Conservation (phyloP, 192 early-diverging fungal genomes). For the Podila verticillata region DNA sequence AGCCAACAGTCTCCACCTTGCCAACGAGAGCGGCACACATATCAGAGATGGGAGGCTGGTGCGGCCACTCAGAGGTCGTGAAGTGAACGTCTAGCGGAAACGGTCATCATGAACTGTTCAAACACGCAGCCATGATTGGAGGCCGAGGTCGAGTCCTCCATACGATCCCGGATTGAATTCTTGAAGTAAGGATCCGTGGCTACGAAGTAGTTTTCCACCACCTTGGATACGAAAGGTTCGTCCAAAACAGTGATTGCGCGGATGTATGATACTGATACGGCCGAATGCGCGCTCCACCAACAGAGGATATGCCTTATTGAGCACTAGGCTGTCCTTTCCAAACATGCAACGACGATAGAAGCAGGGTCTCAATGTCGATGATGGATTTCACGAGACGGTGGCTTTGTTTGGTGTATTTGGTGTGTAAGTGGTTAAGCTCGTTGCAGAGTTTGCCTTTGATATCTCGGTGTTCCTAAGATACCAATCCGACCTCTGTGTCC, state of each 20-base stretch:
- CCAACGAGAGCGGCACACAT: background rate
- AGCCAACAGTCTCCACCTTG: slow-evolving; percentile 28
- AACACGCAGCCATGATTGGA: slow-evolving; percentile 26
- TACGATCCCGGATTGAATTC: slow-evolving; percentile 14
- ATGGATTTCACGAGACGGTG: background rate
- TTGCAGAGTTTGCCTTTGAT: background rate
- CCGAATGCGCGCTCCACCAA: slow-evolving; percentile 14
- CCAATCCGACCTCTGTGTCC: background rate
- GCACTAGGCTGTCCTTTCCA: background rate
- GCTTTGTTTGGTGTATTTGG: slow-evolving; percentile 1
- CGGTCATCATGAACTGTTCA: slow-evolving; percentile 25
- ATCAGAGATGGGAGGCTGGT: background rate
- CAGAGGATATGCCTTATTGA: background rate
- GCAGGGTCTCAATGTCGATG: background rate
- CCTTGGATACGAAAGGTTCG: slow-evolving; percentile 25
- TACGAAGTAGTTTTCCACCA: slow-evolving; percentile 6
- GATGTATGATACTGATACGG: slow-evolving; percentile 26
- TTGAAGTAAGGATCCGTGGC: slow-evolving; percentile 26
- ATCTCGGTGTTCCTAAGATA: background rate
- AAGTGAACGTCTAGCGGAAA: slow-evolving; percentile 33
- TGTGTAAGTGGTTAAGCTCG: background rate
- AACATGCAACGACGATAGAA: background rate
- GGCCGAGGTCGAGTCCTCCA: slow-evolving; percentile 11
- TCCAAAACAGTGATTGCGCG: slow-evolving; percentile 23
- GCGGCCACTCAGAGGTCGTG: slow-evolving; percentile 8